Conservation (phyloP, 2,329 filamentous ascomycete species). For the Verticillium nonalfalfae region DNA sequence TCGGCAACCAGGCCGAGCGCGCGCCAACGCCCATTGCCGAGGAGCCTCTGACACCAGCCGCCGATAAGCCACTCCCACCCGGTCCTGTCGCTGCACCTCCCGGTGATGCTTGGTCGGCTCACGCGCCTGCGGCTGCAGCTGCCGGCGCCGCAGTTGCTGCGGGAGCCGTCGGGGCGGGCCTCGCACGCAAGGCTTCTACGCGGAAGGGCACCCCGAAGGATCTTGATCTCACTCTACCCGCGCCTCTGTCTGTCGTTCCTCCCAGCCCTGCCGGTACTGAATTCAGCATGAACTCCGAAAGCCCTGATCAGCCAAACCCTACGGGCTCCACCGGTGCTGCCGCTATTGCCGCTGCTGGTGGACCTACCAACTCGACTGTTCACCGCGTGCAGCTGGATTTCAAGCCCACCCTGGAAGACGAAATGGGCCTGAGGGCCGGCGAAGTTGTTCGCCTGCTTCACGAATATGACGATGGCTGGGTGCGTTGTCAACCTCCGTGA, state of each 20-base stretch:
- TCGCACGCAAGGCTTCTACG: constrained; percentile 50
- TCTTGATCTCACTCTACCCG: constrained; percentile 46
- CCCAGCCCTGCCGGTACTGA: constrained; percentile 59
- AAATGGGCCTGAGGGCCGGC: constrained; percentile 74
- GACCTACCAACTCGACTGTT: constrained; percentile 57
- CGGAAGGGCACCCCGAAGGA: constrained; percentile 44
- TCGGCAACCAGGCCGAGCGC: constrained; percentile 55
- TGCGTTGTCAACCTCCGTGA: constrained; percentile 40
- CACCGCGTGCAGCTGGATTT: constrained; percentile 95
- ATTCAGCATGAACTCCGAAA: constrained; percentile 50
- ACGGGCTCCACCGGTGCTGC: constrained; percentile 42
- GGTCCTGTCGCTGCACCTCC: constrained; percentile 15
- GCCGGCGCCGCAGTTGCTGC: constrained; percentile 22
- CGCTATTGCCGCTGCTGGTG: constrained; percentile 57
- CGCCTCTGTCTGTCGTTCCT: constrained; percentile 29
- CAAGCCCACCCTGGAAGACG: constrained; percentile 85
- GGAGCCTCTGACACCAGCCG: constrained; percentile 28
- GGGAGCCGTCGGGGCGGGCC: constrained; percentile 12
- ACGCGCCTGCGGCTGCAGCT: constrained; percentile 26
- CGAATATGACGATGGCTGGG: constrained; percentile 98
- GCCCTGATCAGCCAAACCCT: constrained; percentile 36
- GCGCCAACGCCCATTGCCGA: constrained; percentile 34
- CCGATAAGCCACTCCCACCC: constrained; percentile 16
- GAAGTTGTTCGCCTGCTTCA: constrained; percentile 85
- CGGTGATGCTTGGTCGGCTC: background rate